Conservation (phyloP, 768 basidiomycete species). For the Hydnomerulius pinastri region DNA sequence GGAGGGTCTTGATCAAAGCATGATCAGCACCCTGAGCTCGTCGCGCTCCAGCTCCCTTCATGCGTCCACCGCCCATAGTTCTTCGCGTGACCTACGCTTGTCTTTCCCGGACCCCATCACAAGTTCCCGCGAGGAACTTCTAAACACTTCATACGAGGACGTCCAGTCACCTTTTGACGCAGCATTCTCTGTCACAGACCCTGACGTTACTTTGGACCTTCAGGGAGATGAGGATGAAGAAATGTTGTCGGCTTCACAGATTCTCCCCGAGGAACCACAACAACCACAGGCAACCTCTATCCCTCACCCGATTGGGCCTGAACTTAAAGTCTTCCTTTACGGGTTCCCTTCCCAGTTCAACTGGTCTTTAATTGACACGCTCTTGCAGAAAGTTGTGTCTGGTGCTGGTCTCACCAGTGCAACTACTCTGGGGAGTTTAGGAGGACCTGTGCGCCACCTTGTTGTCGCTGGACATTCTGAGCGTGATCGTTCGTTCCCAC, state of each 20-base stretch:
- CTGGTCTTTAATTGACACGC: conserved; percentile 59
- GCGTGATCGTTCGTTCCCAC: conserved; percentile 28
- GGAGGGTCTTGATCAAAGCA: conserved; percentile 79
- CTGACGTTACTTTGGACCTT: conserved; percentile 15
- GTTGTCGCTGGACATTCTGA: conserved; percentile 27
- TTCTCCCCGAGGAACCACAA: conserved; percentile 30
- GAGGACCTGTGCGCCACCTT: conserved; percentile 25
- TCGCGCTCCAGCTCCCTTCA: conserved; percentile 68
- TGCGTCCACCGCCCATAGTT: conserved; percentile 54
- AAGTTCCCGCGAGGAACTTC: conserved; percentile 63
- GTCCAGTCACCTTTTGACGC: conserved; percentile 42
- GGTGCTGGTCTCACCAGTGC: conserved; percentile 35
- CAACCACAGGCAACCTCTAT: conserved; percentile 28
- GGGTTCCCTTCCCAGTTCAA: conserved; percentile 59
- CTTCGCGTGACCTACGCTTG: conserved; percentile 73
- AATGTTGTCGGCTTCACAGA: conserved; percentile 19
- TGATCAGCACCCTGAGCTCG: conserved; percentile 75
- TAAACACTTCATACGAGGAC: conserved; percentile 58
- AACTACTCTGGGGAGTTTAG: conserved; percentile 20
- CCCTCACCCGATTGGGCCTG: conserved; percentile 33
- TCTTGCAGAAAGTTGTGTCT: conserved; percentile 56
- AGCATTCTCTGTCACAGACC: conserved; percentile 19
- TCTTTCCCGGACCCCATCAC: conserved; percentile 85
- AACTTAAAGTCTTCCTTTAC: conserved; percentile 68
- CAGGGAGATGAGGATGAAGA: conserved; percentile 36